Evolutionary conservation across 768 basidiomycete genomes (phyloP).

Genomic region (Tylopilus felleus): DNA sequence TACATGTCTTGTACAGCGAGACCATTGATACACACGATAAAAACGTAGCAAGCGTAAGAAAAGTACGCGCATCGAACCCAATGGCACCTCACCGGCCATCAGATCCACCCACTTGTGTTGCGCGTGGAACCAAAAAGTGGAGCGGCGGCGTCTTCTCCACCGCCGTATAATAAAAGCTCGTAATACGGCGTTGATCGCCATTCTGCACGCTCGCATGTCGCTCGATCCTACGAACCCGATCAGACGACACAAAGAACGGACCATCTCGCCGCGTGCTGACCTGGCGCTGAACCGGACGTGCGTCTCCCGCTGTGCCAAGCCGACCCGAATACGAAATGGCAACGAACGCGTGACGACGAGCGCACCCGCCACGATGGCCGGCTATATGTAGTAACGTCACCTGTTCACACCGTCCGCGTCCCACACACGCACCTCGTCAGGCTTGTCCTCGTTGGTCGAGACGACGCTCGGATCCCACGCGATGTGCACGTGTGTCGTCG

Average conservation of each 20-base stretch:
- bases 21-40: not conserved
- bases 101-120: not conserved
- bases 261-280: conserved; percentile 19
- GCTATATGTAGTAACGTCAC: conserved; percentile 14
- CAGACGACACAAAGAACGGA: not conserved
- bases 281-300: conserved; percentile 39
- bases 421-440: conserved; percentile 19
- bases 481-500: conserved; percentile 21
- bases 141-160: conserved; percentile 33
- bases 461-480: conserved; percentile 35
- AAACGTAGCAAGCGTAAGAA: not conserved
- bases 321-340: conserved; percentile 40
- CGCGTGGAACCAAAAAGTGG: conserved; percentile 24
- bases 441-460: conserved; percentile 26
- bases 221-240: conserved; percentile 22
- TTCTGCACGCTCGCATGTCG: conserved; percentile 14
- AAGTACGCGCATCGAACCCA: not conserved
- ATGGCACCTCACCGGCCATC: conserved; percentile 7
- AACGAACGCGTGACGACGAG: conserved; percentile 38
- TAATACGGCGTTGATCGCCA: conserved; percentile 27
- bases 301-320: conserved; percentile 34
- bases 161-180: conserved; percentile 35
- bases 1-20: conserved; percentile 2
- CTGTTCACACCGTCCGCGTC: too few species aligned
- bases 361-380: conserved; percentile 38